These are phyloP conservation scores for Chiua virens DNA, from an alignment of 768 basidiomycete genomes.

Conservation along the genomic window DNA sequence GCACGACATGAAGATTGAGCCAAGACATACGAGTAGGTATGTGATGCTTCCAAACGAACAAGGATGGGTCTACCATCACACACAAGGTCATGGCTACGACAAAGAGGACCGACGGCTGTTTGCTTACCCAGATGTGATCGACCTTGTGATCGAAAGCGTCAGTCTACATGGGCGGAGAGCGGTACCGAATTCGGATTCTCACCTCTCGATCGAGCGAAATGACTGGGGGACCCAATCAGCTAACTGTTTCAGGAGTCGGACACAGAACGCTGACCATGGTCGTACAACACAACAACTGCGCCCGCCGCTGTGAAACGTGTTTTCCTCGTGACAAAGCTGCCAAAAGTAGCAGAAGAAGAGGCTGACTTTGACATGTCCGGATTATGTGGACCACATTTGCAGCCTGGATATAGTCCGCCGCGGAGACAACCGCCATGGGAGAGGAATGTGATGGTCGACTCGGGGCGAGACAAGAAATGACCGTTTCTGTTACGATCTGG, in stretches of 20 bases:
- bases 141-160: slow-evolving; percentile 3
- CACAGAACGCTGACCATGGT: slow-evolving; percentile 13
- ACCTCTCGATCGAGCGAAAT: slow-evolving; percentile 19
- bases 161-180: background rate
- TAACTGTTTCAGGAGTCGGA: background rate
- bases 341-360: background rate
- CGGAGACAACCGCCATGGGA: slow-evolving; percentile 1
- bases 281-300: slow-evolving; percentile 14
- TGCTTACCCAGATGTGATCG: slow-evolving; percentile 21
- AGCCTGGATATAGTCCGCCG: background rate
- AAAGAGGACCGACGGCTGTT: background rate
- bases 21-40: slow-evolving; percentile 19
- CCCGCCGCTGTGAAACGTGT: slow-evolving; percentile 4
- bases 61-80: slow-evolving; percentile 1
- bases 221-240: background rate
- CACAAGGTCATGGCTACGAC: background rate
- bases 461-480: background rate
- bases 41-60: slow-evolving; percentile 15
- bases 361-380: slow-evolving; percentile 13
- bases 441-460: background rate
- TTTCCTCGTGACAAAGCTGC: background rate
- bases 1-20: background rate
- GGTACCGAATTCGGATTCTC: background rate
- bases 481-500: background rate
- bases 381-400: slow-evolving; percentile 3